Percentiles rank a stretch among this genome's conserved stretches.
These are phyloP conservation scores for Neurospora tetrasperma DNA, from an alignment of 495 filamentous ascomycete species.

Conservation along the genomic window DNA sequence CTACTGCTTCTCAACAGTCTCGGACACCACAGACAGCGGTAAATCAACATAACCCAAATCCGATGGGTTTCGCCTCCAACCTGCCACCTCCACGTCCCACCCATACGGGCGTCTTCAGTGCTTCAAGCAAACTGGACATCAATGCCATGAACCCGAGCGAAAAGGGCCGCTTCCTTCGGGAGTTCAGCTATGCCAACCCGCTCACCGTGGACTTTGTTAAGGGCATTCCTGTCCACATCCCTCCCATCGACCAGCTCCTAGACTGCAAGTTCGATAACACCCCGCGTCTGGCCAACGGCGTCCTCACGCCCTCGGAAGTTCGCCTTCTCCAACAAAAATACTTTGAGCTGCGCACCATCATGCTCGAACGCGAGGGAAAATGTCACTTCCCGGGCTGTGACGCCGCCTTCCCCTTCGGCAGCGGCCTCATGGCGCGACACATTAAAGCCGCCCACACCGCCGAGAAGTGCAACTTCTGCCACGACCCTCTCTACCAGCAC, in stretches of 20 bases:
- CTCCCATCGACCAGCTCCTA: slow-evolving; percentile 27
- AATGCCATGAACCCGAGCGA: not conserved
- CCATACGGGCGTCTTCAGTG: not conserved
- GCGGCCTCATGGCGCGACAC: slow-evolving; percentile 18
- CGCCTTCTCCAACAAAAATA: slow-evolving; percentile 24
- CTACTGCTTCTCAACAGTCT: not conserved
- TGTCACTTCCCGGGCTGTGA: slow-evolving; percentile 27
- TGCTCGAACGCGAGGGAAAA: slow-evolving; percentile 21
- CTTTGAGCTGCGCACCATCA: slow-evolving; percentile 22
- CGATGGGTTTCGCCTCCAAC: not conserved
- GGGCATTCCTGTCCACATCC: slow-evolving; percentile 22
- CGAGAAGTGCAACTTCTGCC: slow-evolving; percentile 20
- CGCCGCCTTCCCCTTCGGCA: slow-evolving; percentile 17
- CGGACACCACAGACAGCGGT: not conserved
- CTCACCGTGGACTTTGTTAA: slow-evolving; percentile 9
- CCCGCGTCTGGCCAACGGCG: slow-evolving; percentile 25
- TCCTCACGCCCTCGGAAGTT: slow-evolving; percentile 31
- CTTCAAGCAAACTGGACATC: not conserved
- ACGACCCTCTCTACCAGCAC: slow-evolving; percentile 14
- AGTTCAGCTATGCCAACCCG: slow-evolving; percentile 14
- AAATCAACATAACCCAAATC: not conserved
- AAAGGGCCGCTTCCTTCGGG: slow-evolving; percentile 5
- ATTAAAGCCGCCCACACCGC: slow-evolving; percentile 19
- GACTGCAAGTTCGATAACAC: slow-evolving; percentile 15
- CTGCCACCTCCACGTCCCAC: not conserved